Evolutionary conservation across 768 basidiomycete species (phyloP).

Genomic region (Pisolithus orientalis): DNA sequence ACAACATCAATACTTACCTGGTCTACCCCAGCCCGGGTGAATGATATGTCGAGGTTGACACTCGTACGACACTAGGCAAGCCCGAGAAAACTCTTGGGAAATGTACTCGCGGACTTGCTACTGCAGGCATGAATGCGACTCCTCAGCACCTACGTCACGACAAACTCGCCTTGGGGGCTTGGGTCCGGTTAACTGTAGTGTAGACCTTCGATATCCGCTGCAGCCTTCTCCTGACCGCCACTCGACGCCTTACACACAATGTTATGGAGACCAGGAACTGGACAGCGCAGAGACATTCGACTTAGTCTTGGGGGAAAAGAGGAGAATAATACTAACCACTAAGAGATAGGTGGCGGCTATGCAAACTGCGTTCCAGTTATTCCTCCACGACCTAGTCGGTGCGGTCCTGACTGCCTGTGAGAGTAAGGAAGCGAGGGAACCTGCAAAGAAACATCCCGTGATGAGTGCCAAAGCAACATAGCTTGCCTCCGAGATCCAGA

Average conservation of each 20-base stretch:
- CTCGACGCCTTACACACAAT: constrained; percentile 62
- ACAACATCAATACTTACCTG: constrained; percentile 36
- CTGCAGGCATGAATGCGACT: background rate
- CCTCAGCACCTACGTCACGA: background rate
- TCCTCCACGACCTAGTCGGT: constrained; percentile 43
- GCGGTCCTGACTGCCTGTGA: constrained; percentile 69
- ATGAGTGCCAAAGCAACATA: constrained; percentile 49
- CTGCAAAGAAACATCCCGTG: constrained; percentile 46
- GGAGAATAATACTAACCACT: constrained; percentile 41
- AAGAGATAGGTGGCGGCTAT: constrained; percentile 67
- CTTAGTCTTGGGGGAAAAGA: background rate
- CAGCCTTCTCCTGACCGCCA: constrained; percentile 58
- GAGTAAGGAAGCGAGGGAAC: constrained; percentile 61
- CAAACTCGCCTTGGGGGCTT: constrained; percentile 51
- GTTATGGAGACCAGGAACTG: constrained; percentile 54
- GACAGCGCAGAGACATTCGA: constrained; percentile 1
- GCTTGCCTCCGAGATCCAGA: constrained; percentile 47
- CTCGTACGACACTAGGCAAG: constrained; percentile 65
- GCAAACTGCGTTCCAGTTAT: constrained; percentile 63
- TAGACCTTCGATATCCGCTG: constrained; percentile 63
- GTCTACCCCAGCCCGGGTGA: constrained; percentile 74
- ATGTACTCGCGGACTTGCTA: constrained; percentile 65
- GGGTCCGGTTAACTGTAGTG: constrained; percentile 42
- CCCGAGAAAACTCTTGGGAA: constrained; percentile 68
- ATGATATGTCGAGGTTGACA: constrained; percentile 59